phyloP scores from a whole-genome alignment of 495 filamentous ascomycete species.

The Talaromyces adpressus region DNA sequence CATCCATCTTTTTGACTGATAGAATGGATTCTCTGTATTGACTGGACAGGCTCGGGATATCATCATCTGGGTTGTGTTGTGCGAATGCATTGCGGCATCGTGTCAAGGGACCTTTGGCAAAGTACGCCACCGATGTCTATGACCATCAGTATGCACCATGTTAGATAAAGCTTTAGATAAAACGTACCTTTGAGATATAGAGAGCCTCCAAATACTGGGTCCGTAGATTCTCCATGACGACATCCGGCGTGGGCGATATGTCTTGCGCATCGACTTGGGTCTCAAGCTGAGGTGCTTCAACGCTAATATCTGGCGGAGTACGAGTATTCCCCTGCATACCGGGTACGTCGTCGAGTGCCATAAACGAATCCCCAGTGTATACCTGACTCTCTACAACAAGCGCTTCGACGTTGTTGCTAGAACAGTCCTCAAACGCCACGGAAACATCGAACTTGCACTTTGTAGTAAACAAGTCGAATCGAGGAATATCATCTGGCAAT shows the following conservation, averaged over 20 bases:
- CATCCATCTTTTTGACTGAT: slow-evolving; percentile 69
- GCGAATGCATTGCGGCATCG: slow-evolving; percentile 74
- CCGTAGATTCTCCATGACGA: slow-evolving; percentile 60
- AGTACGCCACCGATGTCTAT: slow-evolving; percentile 87
- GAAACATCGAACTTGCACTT: slow-evolving; percentile 22
- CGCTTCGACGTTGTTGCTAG: background rate
- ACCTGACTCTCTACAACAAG: background rate
- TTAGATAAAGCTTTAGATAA: background rate
- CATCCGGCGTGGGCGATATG: slow-evolving; percentile 39
- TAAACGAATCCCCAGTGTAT: background rate
- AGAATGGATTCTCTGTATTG: slow-evolving; percentile 69
- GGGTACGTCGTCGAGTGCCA: background rate
- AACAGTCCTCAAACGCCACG: slow-evolving; percentile 22
- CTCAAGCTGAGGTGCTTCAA: background rate
- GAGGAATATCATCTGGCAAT: slow-evolving; percentile 27
- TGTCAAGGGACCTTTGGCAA: slow-evolving; percentile 93
- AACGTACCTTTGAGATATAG: slow-evolving; percentile 75
- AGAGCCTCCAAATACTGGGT: slow-evolving; percentile 79
- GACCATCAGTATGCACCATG: slow-evolving; percentile 10
- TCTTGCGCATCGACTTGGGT: slow-evolving; percentile 12
- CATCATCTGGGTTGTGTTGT: slow-evolving; percentile 39
- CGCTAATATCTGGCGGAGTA: background rate
- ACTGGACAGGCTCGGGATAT: slow-evolving; percentile 44
- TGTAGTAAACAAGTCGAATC: slow-evolving; percentile 16
- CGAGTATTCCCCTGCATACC: background rate